phyloP scores from a whole-genome alignment of 495 filamentous ascomycete genomes.

The Penicillium argentinense region DNA sequence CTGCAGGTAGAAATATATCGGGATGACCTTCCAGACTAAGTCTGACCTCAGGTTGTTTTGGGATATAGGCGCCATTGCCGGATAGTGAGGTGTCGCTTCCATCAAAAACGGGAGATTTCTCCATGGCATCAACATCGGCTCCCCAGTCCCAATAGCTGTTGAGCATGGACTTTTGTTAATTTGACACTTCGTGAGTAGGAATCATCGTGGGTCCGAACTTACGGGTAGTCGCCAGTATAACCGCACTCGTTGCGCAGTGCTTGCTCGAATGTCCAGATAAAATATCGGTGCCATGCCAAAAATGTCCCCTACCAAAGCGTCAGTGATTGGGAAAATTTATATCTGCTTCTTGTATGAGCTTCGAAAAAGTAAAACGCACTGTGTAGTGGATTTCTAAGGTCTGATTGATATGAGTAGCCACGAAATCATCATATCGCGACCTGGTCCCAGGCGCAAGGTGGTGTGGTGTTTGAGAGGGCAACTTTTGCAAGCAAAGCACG shows the following conservation, averaged over 20 bases:
- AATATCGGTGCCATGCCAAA: slow-evolving; percentile 71
- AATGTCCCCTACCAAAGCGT: slow-evolving; percentile 51
- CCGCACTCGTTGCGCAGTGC: slow-evolving; percentile 70
- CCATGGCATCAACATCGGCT: slow-evolving; percentile 46
- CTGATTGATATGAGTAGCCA: slow-evolving; percentile 65
- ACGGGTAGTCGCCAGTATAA: slow-evolving; percentile 54
- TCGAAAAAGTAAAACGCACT: slow-evolving; percentile 21
- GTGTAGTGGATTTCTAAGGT: slow-evolving; percentile 61
- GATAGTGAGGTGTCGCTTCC: slow-evolving; percentile 59
- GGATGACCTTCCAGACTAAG: slow-evolving; percentile 17
- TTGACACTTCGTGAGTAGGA: background rate
- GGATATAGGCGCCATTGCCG: slow-evolving; percentile 56
- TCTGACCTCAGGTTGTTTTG: slow-evolving; percentile 28
- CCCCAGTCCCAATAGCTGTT: slow-evolving; percentile 66
- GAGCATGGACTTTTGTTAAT: background rate
- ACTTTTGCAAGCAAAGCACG: slow-evolving; percentile 59
- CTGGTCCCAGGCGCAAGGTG: slow-evolving; percentile 47
- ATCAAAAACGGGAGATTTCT: slow-evolving; percentile 63
- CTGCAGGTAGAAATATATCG: slow-evolving; percentile 39
- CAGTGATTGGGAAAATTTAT: too few relatives aligned
- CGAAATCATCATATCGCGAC: slow-evolving; percentile 70
- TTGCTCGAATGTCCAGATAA: slow-evolving; percentile 61
- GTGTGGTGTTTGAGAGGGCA: slow-evolving; percentile 47
- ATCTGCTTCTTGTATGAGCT: too few relatives aligned
- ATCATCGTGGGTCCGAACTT: background rate